phyloP scores from a whole-genome alignment of 768 basidiomycete genomes.

The Agrocybe pediades region DNA sequence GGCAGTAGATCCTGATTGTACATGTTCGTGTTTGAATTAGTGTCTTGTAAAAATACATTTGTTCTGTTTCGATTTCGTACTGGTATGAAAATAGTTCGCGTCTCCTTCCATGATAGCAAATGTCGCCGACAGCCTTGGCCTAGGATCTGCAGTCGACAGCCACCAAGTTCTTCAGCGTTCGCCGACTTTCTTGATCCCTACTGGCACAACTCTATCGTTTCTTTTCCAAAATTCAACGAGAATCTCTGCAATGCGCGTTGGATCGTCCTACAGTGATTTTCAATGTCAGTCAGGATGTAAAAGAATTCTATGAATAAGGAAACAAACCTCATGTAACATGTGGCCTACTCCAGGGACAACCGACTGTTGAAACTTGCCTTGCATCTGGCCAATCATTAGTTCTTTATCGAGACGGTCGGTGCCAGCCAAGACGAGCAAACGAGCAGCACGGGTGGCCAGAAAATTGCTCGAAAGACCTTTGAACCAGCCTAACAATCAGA shows the following conservation, averaged over 20 bases:
- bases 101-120: no score
- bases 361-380: slow-evolving; percentile 92
- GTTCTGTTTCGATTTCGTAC: no score
- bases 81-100: no score
- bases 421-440: slow-evolving; percentile 89
- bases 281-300: background rate
- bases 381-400: slow-evolving; percentile 97
- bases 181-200: slow-evolving; percentile 62
- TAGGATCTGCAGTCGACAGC: no score
- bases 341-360: slow-evolving; percentile 90
- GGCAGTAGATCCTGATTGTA: no score
- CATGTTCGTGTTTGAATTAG: no score
- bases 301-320: background rate
- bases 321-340: slow-evolving; percentile 86
- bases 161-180: slow-evolving; percentile 37
- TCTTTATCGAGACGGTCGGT: slow-evolving; percentile 91
- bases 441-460: slow-evolving; percentile 74
- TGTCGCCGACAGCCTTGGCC: no score
- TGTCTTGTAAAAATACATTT: no score
- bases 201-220: slow-evolving; percentile 73
- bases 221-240: slow-evolving; percentile 89
- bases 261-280: slow-evolving; percentile 83
- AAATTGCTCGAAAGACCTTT: slow-evolving; percentile 78
- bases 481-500: slow-evolving; percentile 78
- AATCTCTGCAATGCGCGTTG: slow-evolving; percentile 74